A percentile compares a stretch with the other conserved stretches of the same genome.
Conservation (phyloP, 805 yeast genomes). For the Candida sphagnicola region DNA sequence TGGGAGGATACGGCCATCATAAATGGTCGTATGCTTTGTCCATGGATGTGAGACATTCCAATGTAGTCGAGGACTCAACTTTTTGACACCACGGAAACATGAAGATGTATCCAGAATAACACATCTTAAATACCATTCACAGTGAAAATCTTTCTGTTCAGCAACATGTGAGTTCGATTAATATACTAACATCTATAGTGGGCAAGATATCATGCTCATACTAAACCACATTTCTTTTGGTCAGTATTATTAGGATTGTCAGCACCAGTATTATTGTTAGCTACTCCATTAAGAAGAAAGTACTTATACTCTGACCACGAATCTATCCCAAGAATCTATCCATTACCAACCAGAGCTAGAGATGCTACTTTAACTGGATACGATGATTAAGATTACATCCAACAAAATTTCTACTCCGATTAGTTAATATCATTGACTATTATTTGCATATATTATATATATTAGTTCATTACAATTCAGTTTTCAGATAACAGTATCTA, state of each 20-base stretch:
- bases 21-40: too few relatives aligned
- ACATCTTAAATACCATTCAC: too few relatives aligned
- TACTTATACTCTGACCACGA: slow-evolving; percentile 61
- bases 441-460: neutral
- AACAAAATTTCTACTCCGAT: neutral
- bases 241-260: slow-evolving; percentile 60
- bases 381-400: slow-evolving; percentile 53
- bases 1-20: too few relatives aligned
- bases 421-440: neutral
- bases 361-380: slow-evolving; percentile 47
- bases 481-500: neutral
- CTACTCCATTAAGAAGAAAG: slow-evolving; percentile 68
- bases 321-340: slow-evolving; percentile 60
- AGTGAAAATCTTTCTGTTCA: too few relatives aligned
- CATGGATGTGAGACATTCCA: too few relatives aligned
- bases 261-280: slow-evolving; percentile 61
- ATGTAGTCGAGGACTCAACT: too few relatives aligned
- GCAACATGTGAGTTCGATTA: too few relatives aligned
- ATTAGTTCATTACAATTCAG: neutral
- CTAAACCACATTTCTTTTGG: slow-evolving; percentile 70
- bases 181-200: slow-evolving; percentile 37
- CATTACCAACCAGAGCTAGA: slow-evolving; percentile 54
- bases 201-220: slow-evolving; percentile 72
- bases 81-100: too few relatives aligned
- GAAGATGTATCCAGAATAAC: too few relatives aligned